These are phyloP conservation scores for Panicum miliaceum DNA, from an alignment of 176 grass and related monocot genomes.

Conservation along the genomic window DNA sequence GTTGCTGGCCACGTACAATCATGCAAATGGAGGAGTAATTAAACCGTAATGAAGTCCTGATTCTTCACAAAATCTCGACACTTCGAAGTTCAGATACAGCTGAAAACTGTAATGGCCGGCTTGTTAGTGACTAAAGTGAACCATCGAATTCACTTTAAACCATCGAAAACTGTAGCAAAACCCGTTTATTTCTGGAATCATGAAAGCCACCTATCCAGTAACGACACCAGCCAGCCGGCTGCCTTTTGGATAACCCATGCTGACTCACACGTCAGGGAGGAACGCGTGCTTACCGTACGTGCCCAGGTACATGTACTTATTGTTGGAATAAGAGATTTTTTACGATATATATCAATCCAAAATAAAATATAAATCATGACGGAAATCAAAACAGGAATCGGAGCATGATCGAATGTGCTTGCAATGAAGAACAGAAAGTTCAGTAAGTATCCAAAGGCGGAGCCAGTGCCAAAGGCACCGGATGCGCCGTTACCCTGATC, in stretches of 20 bases:
- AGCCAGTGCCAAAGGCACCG: too few species aligned
- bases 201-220: background rate
- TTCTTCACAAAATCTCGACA: background rate
- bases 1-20: slow-evolving; percentile 46
- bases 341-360: too few species aligned
- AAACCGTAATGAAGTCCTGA: background rate
- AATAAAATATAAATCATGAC: too few species aligned
- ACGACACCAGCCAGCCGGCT: background rate
- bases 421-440: too few species aligned
- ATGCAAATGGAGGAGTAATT: background rate
- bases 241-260: slow-evolving; percentile 21
- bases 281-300: slow-evolving; percentile 45
- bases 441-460: too few species aligned
- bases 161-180: background rate
- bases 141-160: background rate
- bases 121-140: background rate
- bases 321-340: too few species aligned
- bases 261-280: background rate
- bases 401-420: too few species aligned
- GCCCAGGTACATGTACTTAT: slow-evolving; percentile 75
- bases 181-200: background rate
- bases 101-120: background rate
- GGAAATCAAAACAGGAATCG: too few species aligned
- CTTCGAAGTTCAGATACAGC: background rate
- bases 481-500: too few species aligned